phyloP scores from a whole-genome alignment of 148 eudicot genomes.

The Dianthus caryophyllus region DNA sequence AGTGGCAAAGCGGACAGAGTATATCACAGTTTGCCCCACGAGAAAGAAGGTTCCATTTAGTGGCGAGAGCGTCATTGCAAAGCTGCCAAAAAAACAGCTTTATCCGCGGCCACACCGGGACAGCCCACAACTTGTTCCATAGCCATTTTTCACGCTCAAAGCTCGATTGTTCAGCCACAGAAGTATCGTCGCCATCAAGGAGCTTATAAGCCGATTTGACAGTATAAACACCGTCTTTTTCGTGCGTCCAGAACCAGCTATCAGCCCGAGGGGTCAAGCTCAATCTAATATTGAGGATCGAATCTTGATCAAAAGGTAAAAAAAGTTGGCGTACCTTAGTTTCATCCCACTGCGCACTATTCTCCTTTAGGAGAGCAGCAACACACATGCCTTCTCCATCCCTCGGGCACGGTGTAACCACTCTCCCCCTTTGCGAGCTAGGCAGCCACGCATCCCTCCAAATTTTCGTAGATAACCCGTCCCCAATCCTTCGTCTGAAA shows the following conservation, averaged over 20 bases:
- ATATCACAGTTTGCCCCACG: too few species aligned
- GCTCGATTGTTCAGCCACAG: neutral
- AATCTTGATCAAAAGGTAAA: neutral
- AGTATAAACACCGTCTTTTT: neutral
- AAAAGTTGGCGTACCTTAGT: neutral
- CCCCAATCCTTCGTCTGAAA: neutral
- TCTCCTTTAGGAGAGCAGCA: too few species aligned
- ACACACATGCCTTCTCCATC: neutral
- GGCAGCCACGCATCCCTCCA: neutral
- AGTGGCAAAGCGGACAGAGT: neutral
- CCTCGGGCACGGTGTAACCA: neutral
- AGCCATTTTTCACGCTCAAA: neutral
- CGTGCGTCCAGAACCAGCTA: neutral
- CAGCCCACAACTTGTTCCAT: neutral
- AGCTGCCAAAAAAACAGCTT: too few species aligned
- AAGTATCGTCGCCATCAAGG: neutral
- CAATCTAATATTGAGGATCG: too few species aligned
- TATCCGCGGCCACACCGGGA: too few species aligned
- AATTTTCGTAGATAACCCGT: neutral
- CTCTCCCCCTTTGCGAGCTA: neutral
- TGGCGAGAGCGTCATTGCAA: too few species aligned
- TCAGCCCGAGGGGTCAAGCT: too few species aligned
- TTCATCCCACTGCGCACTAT: too few species aligned
- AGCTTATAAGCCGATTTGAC: neutral
- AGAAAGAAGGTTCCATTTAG: too few species aligned